phyloP scores from a whole-genome alignment of 768 basidiomycete genomes.

The Naganishia vishniacii region DNA sequence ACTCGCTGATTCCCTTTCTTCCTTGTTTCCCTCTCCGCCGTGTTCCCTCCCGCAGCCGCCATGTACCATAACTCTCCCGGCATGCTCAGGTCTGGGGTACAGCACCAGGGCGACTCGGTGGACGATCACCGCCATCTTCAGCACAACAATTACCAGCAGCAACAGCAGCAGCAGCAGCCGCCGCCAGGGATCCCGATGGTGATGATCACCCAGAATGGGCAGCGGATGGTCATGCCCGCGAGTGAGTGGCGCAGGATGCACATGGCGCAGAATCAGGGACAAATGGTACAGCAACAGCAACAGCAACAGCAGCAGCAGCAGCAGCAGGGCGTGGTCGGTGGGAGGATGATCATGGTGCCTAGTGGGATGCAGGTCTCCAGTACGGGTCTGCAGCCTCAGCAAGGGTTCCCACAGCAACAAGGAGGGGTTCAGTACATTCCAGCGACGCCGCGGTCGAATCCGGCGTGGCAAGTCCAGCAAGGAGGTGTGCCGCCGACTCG shows the following conservation, averaged over 20 bases:
- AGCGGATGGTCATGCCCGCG: slow-evolving; percentile 15
- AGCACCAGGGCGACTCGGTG: not conserved
- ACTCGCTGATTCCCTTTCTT: too few species aligned
- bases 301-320: not conserved
- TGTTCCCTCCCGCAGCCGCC: too few species aligned
- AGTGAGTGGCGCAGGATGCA: slow-evolving; percentile 6
- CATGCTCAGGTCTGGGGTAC: too few species aligned
- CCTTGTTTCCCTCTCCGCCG: too few species aligned
- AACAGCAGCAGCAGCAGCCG: not conserved
- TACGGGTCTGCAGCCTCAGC: not conserved
- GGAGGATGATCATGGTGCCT: slow-evolving; percentile 3
- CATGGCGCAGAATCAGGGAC: not conserved
- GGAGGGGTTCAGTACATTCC: not conserved
- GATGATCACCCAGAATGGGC: slow-evolving; percentile 2
- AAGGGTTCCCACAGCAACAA: not conserved
- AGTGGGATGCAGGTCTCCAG: slow-evolving; percentile 2
- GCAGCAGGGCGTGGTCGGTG: not conserved
- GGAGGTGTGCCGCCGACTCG: not conserved
- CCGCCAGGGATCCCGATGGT: slow-evolving; percentile 7
- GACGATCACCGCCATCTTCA: too few species aligned
- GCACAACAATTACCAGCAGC: too few species aligned
- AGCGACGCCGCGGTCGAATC: not conserved
- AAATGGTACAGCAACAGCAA: not conserved
- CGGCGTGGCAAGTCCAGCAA: too few species aligned
- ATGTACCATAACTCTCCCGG: too few species aligned